Evolutionary conservation across 1,284 basidiomycete species (phyloP), one percentile per base, ranked within the genome.

Genomic region (Ganoderma sp.): DNA sequence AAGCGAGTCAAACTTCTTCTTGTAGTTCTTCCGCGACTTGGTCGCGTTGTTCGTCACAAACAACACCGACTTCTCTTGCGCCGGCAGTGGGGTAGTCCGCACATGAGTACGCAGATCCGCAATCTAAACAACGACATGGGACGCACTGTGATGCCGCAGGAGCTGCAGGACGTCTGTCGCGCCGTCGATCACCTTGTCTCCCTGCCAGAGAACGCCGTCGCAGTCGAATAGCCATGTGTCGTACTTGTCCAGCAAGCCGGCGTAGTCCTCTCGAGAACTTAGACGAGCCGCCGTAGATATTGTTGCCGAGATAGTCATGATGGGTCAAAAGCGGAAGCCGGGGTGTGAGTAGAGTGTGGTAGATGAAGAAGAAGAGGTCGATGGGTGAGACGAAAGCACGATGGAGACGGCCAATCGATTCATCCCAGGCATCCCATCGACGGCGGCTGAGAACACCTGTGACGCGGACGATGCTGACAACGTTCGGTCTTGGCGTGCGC

Each of bases 11-110:
- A 99, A 98, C 79, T 97, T 98, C 64, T 85, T 85, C 82, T 95
- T 95, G 85, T 97, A 97, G 76, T 84, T 90, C 78, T 84, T 87
- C 64, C 97, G 84, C 14, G 95, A 97, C 82, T 97, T 97, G 61
- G 92, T 96, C n/a, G 97, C 97, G 78, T 99, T 99, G 83, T 99
- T 99, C 39, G 97, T 98, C 48, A 99, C 96, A 78, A 99, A 99
- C 50, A 99, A 84, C 63, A 99, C 83, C 68, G 88, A 88, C 84
- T 99, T 99, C 65, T 92, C 94, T 91, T 76, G 66, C 45, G 32
- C 43, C 34, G 63, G 34, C 34, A 15, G 14, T 6, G n/a, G 28
- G 22, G 4, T 42, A 37, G 58, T 43, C 10, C 22, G 22, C 8
- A n/a, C 37, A 41, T 58, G 34, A 58, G 5, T 39, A 58, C 56